Evolutionary conservation across 345 rosid species (phyloP), one percentile per base, ranked within the genome.

Genomic region (Populus pruinosa): DNA sequence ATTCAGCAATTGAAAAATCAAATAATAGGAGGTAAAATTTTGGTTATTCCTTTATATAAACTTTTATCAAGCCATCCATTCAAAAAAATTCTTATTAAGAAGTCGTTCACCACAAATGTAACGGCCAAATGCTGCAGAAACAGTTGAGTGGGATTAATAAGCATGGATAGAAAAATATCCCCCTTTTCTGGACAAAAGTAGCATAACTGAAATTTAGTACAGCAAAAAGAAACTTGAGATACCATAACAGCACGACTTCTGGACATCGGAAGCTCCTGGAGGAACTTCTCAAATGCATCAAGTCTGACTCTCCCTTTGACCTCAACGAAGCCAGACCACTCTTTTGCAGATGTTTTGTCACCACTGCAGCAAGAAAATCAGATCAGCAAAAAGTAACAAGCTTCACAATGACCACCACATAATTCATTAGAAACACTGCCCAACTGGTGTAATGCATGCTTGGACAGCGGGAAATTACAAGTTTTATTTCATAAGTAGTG

Each of bases 231-330:
- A 79, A 82, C 85, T 84, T 79, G 84, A 73, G 63, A 87, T 96
- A 96, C 99, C 99, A 93, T 96, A 76, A 92, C 85, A 79, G 97
- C 90, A 77, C 99, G 98, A 82, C 87, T 89, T 81, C 97, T 86
- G 71, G 99, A 96, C 97, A 89, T 86, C 8, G 92, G 93, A 74
- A 96, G 99, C 87, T 88, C 92, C 79, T 92, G 94, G 50, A 96
- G 94, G 84, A 94, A 96, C 89, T 90, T 96, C 85, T 90, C 93
- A 80, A 96, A 96, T 56, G 98, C 98, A 77, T 93, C 91, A 39
- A 92, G 90, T 83, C 90, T 86, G 35, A 94, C 99, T 84, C 98
- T 90, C 73, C 99, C 99, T 83, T 94, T 96, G 49, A 96, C 89
- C 84, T 96, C 99, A 23, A 93, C 82, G 66, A 77, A 56, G 65